These are phyloP conservation scores for Coemansia sp. DNA, from an alignment of 192 early-diverging fungal genomes.

Conservation along the genomic window DNA sequence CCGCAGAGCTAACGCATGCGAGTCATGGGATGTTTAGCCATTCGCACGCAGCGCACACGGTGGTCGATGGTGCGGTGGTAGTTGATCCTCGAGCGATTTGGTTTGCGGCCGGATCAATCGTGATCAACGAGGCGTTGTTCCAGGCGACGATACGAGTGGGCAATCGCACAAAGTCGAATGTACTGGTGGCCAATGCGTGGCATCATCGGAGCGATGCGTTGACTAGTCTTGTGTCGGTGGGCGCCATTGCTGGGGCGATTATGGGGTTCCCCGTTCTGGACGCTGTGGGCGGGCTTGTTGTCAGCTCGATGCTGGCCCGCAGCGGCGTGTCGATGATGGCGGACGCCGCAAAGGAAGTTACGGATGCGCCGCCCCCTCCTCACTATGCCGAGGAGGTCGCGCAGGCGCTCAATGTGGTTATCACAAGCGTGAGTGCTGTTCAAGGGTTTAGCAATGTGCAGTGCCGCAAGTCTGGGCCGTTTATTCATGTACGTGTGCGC, in stretches of 20 bases:
- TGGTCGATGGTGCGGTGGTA: conserved; percentile 25
- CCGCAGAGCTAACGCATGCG: conserved; percentile 14
- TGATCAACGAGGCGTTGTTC: conserved; percentile 77
- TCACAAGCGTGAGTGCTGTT: conserved; percentile 2
- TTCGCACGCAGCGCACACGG: conserved; percentile 21
- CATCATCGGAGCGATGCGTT: conserved; percentile 80
- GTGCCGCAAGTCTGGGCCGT: conserved; percentile 49
- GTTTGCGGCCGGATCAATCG: conserved; percentile 67
- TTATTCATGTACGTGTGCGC: conserved; percentile 29
- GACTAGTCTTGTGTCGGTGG: conserved; percentile 70
- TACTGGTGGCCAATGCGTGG: conserved; percentile 84
- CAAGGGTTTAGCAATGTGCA: conserved; percentile 17
- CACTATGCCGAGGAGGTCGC: conserved; percentile 32
- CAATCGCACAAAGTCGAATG: conserved; percentile 60
- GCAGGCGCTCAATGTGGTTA: conserved; percentile 14
- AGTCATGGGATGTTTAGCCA: conserved; percentile 30
- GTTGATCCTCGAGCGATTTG: conserved; percentile 68
- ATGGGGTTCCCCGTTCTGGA: conserved; percentile 70
- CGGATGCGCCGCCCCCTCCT: conserved; percentile 49
- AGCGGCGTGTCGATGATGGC: conserved; percentile 58
- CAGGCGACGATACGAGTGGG: conserved; percentile 70
- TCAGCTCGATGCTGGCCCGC: conserved; percentile 69
- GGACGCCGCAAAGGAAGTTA: conserved; percentile 56
- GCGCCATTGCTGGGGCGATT: conserved; percentile 71
- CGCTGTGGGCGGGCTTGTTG: conserved; percentile 72